Evolutionary conservation across 768 basidiomycete genomes (phyloP).

Genomic region (Calocybe gangraenosa): DNA sequence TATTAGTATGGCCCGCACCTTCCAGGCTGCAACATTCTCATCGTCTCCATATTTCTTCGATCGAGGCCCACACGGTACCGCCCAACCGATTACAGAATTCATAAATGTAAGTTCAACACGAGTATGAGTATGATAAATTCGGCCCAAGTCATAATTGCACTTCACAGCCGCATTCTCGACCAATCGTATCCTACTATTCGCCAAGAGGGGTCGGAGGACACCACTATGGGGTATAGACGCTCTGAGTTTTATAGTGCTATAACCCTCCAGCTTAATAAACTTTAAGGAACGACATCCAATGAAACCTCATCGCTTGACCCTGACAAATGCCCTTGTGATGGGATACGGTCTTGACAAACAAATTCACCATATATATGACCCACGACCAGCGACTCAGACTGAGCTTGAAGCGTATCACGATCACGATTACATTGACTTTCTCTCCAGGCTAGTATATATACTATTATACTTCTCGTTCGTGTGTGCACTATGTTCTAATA

Average conservation of each 20-base stretch:
- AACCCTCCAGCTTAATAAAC: neutral
- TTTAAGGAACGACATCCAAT: slow-evolving; percentile 93
- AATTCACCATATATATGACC: slow-evolving; percentile 89
- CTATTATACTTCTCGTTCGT: neutral
- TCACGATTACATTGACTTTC: slow-evolving; percentile 91
- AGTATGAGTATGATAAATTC: neutral
- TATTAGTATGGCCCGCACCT: slow-evolving; percentile 37
- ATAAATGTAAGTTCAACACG: slow-evolving; percentile 54
- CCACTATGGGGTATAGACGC: slow-evolving; percentile 83
- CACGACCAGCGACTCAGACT: slow-evolving; percentile 80
- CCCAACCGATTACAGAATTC: slow-evolving; percentile 76
- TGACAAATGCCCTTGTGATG: slow-evolving; percentile 93
- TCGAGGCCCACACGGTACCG: slow-evolving; percentile 63
- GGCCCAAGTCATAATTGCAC: neutral
- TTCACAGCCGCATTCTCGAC: slow-evolving; percentile 69
- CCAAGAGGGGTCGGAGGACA: slow-evolving; percentile 91
- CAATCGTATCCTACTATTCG: slow-evolving; percentile 94
- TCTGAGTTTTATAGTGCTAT: neutral
- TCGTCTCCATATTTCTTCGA: slow-evolving; percentile 73
- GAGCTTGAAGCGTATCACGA: slow-evolving; percentile 93
- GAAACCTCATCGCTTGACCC: slow-evolving; percentile 94
- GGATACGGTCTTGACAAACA: slow-evolving; percentile 96
- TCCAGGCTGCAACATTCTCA: slow-evolving; percentile 63
- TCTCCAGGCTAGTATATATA: slow-evolving; percentile 65
- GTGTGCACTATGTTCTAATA: neutral